Base-by-base conservation (phyloP, 176 grass and related monocot genomes). In the Paspalum vaginatum region DNA sequence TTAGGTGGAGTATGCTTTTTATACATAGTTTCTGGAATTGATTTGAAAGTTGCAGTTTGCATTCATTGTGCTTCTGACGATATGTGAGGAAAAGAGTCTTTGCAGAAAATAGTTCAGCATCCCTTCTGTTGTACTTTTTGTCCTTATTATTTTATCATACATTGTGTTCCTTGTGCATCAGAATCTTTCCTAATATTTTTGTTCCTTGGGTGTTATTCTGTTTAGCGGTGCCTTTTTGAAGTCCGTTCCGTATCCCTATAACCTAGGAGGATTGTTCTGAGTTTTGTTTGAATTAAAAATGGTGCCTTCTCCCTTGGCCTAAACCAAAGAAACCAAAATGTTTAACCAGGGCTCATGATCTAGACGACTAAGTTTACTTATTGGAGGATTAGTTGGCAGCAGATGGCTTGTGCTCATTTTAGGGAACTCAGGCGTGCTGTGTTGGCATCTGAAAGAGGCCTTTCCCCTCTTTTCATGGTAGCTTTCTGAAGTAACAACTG, bases 281-380 rank as follows among this genome's bases (percentile, higher is more conserved):
- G 40, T 47, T 58, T 47, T 76, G 14, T 14, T 61, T 76, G 38
- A 47, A 61, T 26, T 46, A 61, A 46, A 70, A 76, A 18, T 44
- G 38, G n/a, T 76, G 7, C 21, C 41, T 76, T 47, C 55, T 59
- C 12, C 12, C 3, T 71, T 42, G 73, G 46, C 53, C 20, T 46
- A 76, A 71, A 76, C 40, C 52, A 44, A 75, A 71, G 46, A 49
- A 71, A 18, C 13, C 26, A 54, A 72, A 72, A 54, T 71, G 26
- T 54, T 72, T 38, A 54, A 48, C 2, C 48, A 72, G 39, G 48
- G 69, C 25, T 18, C 9, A 48, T 8, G 14, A 50, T 50, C 68
- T 8, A 70, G 22, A 70, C 0, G 24, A 10, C 24, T 18, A 10
- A 39, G 16, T 32, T 72, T 72, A 71, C 40, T 65, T 41, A 39